Base-by-base conservation (phyloP, 1,284 basidiomycete species). In the Grifola frondosa region DNA sequence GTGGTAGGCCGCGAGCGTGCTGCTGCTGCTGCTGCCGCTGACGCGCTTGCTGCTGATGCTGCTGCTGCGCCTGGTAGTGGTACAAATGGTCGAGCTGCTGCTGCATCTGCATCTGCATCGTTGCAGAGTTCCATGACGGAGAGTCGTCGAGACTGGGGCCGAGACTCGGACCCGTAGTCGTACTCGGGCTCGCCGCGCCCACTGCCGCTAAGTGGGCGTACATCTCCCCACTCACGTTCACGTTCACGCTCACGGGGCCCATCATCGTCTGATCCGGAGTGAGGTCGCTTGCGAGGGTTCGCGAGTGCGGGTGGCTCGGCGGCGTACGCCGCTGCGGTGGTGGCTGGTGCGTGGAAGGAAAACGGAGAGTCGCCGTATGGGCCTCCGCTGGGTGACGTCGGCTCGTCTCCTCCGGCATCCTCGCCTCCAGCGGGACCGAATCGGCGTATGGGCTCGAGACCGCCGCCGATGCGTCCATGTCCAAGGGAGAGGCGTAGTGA, bases 51-150 rank as follows among this genome's bases (percentile, higher is more conserved):
- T 36, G 15, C 46, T 44, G 42, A 16, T 39, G 37, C 21, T 44
- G 41, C 52, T 53, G 54, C 44, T 54, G 57, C 43, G 48, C 40
- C 55, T 57, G 57, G 46, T 51, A 60, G 47, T 40, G 58, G 53
- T 59, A 60, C 42, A 60, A 56, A 41, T 53, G 59, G 42, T 59
- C 59, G 54, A 60, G 56, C 52, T 62, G 62, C 47, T 59, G 61
- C 45, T 61, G 58, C 49, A 54, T 57, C 59, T 57, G 53, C 50
- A 51, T 53, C 56, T 49, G 68, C 60, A 69, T 83, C 81, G 75
- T 88, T 87, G 77, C 82, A 86, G 74, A 89, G 81, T 58, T 89
- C 86, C 85, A 89, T 79, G 75, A 89, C 80, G 65, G 82, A 77
- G 75, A 89, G 80, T 49, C 86, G 69, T 56, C 86, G 75, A 69